Evolutionary conservation across 2,329 filamentous ascomycete genomes (phyloP), one percentile per base, ranked within the genome.

Genomic region (Fusarium annulatum): DNA sequence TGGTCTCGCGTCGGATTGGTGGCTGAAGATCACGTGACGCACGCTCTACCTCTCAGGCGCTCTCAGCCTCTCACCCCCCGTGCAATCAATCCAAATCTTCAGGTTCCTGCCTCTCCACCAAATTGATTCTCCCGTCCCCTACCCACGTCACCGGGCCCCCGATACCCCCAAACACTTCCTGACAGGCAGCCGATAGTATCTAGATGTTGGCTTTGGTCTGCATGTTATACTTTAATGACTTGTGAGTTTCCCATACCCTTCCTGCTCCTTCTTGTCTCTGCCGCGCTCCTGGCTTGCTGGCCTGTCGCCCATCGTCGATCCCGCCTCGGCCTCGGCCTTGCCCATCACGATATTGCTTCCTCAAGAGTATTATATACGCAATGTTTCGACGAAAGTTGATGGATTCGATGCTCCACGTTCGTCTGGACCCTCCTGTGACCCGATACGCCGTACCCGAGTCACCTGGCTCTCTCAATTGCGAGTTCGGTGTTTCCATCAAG

Each of bases 151-250:
- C 73, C 72, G 77, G 71, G 71, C 66, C 76, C 71, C 76, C 75
- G 77, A 78, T 74, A 64, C 71, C 75, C 78, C 78, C 77, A 76
- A 76, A 74, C 67, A 64, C 46, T 66, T 67, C 65, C 75, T 65
- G 71, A 76, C 72, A 66, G 71, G 61, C 70, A 72, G 74, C 70
- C 69, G 64, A 72, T 67, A 71, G 64, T 62, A 66, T 76, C 69
- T 72, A 74, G 60, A 78, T 78, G 75, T 69, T 66, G 58, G 64
- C 67, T 77, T 79, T 79, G 82, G 80, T 81, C 81, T 83, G 80
- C 78, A 76, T 77, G 80, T 79, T 79, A 79, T 83, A 80, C 77
- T 80, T 86, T 84, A 80, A 86, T 87, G 85, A 86, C 82, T 85
- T 84, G 86, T 88, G 83, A 85, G 86, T 88, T 69, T 66, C 74